A percentile compares a stretch with the other conserved stretches of the same genome.
These are phyloP conservation scores for Eucalyptus urophylla DNA, from an alignment of 345 rosid species.

Conservation along the genomic window DNA sequence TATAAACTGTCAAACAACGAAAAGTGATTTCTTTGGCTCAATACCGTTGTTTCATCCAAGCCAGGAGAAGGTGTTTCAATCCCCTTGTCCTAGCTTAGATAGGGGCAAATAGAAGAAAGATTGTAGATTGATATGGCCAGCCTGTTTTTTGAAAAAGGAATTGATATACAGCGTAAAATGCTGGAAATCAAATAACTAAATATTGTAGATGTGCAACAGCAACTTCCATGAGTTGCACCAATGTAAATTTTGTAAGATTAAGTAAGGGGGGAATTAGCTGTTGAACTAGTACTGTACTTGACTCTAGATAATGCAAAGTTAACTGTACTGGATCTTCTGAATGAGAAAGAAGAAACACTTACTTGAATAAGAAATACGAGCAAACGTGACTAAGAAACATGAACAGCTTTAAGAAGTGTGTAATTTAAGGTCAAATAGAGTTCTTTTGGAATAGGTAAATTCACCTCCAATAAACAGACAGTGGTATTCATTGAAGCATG, in stretches of 20 bases:
- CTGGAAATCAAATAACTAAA: not conserved
- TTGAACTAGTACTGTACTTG: not conserved
- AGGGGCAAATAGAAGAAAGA: not conserved
- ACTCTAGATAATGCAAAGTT: not conserved
- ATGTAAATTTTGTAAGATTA: not conserved
- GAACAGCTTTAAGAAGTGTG: not conserved
- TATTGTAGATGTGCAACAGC: not conserved
- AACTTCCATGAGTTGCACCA: not conserved
- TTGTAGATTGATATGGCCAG: not conserved
- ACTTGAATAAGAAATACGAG: not conserved
- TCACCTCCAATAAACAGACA: not conserved
- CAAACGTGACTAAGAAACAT: not conserved
- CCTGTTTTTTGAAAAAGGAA: not conserved
- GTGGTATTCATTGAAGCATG: not conserved
- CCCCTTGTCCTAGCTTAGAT: not conserved
- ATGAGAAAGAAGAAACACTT: not conserved
- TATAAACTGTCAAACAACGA: constrained; percentile 36
- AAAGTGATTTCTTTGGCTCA: not conserved
- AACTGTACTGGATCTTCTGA: not conserved
- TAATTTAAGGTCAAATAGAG: not conserved
- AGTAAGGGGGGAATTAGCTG: not conserved
- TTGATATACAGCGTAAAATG: not conserved
- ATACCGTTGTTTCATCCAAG: not conserved
- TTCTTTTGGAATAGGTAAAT: not conserved
- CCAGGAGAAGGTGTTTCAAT: not conserved